phyloP scores from a whole-genome alignment of 192 early-diverging fungal species.

The Linnemannia elongata region DNA sequence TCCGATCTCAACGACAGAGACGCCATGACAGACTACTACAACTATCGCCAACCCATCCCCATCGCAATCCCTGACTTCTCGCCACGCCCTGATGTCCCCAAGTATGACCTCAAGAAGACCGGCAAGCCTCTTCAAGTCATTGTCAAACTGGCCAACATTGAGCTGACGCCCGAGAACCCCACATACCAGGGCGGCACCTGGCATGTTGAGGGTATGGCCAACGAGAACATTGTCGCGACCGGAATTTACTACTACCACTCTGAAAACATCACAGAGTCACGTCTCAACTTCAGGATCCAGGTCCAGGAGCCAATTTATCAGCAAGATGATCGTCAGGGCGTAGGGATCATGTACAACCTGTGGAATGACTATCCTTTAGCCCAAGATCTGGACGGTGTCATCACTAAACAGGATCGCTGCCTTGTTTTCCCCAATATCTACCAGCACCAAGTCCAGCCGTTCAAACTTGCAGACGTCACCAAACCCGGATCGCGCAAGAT shows the following conservation, averaged over 20 bases:
- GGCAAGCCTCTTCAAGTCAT: conserved; percentile 64
- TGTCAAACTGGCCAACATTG: conserved; percentile 77
- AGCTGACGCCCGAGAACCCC: conserved; percentile 76
- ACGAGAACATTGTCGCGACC: conserved; percentile 79
- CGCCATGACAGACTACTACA: too few species aligned
- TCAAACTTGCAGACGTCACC: too few species aligned
- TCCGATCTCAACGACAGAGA: too few species aligned
- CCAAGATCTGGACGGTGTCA: too few species aligned
- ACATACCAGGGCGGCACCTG: conserved; percentile 66
- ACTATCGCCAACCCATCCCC: too few species aligned
- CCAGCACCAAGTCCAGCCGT: too few species aligned
- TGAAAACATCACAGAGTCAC: conserved; percentile 74
- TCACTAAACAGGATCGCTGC: too few species aligned
- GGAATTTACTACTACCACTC: conserved; percentile 81
- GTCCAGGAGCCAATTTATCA: conserved; percentile 29
- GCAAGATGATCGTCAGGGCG: too few species aligned
- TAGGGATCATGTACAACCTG: too few species aligned
- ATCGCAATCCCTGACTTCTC: conserved; percentile 24
- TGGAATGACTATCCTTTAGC: too few species aligned
- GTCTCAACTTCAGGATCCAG: conserved; percentile 68
- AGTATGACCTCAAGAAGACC: conserved; percentile 30
- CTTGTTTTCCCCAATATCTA: too few species aligned
- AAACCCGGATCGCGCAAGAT: too few species aligned
- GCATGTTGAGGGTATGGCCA: conserved; percentile 80
- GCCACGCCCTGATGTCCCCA: conserved; percentile 22